Evolutionary conservation across 306 rosid species (phyloP).

Genomic region (Sindora glabra): DNA sequence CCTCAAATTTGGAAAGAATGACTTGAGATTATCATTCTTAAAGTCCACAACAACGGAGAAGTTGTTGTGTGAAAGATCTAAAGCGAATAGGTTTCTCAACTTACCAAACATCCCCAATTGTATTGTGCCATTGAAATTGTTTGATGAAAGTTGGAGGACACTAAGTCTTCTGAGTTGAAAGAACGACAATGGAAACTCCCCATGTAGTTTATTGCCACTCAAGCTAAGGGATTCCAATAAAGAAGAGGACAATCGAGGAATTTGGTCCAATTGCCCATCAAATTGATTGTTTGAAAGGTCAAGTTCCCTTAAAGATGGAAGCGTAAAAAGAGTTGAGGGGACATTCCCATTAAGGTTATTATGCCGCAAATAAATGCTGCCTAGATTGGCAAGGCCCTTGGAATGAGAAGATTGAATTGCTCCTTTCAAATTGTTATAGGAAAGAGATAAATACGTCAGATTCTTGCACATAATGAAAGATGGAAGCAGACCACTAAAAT

Average conservation of each 20-base stretch:
- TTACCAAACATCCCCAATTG: neutral
- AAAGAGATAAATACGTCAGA: neutral
- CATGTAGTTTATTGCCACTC: too few relatives aligned
- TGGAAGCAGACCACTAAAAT: neutral
- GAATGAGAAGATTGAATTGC: neutral
- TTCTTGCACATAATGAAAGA: neutral
- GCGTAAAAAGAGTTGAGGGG: neutral
- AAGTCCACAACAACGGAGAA: neutral
- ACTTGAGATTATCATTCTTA: accelerated
- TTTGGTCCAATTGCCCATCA: neutral
- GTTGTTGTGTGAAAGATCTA: conserved; percentile 29
- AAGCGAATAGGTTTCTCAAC: neutral
- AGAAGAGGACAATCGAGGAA: conserved; percentile 2
- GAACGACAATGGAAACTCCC: neutral
- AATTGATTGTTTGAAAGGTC: neutral
- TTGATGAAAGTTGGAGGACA: conserved; percentile 21
- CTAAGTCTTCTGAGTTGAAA: neutral
- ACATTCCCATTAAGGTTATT: conserved; percentile 6
- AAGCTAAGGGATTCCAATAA: conserved; percentile 19
- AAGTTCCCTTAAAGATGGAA: neutral
- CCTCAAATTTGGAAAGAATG: neutral
- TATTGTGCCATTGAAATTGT: conserved; percentile 21
- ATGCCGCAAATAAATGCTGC: accelerated
- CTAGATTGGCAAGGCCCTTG: neutral
- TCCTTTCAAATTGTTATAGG: neutral